Evolutionary conservation across 2,329 filamentous ascomycete genomes (phyloP), one percentile per base, ranked within the genome.

Genomic region (Colletotrichum lentis): DNA sequence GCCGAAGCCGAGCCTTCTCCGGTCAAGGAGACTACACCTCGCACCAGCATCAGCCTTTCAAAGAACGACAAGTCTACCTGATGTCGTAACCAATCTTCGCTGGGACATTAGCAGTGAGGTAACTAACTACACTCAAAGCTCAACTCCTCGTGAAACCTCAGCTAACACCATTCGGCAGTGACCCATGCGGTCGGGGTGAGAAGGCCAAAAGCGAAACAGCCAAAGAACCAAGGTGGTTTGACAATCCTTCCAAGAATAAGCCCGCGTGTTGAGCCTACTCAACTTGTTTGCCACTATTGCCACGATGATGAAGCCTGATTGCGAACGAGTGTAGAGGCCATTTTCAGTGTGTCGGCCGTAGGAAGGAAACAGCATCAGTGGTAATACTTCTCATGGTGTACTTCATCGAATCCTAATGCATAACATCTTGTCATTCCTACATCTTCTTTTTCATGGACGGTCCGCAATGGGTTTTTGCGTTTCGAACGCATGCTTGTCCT

Each of bases 331-430:
- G 11, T 11, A 5, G n/a, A 43, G 16, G 22, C 5, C 11, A 24
- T 43, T 10, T 3, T 31, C 46, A 14, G 35, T 16, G 24, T 3
- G 10, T 27, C 20, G n/a, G 10, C 31, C 10, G 18, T 5, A 10
- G 37, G 22, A 44, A 41, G 20, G 35, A 31, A 31, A 43, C 22
- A 43, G 11, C 22, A 50, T 52, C 46, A 11, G 22, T 20, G 14
- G 31, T n/a, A 31, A 10, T 31, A 10, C 22, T 39, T 41, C 22
- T 43, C 22, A n/a, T 43, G 31, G 46, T 22, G 22, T 35, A 43
- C 20, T 12, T 50, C n/a, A n/a, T 43, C 46, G 31, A 24, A 50
- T 31, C 57, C 57, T 60, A 60, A 60, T 52, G 31, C 22, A 52
- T 5, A 20, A n/a, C 31, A 11, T 43, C 44, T 43, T 50, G 22